These are phyloP conservation scores for Coemansia sp. DNA, from an alignment of 192 early-diverging fungal species.

Conservation along the genomic window DNA sequence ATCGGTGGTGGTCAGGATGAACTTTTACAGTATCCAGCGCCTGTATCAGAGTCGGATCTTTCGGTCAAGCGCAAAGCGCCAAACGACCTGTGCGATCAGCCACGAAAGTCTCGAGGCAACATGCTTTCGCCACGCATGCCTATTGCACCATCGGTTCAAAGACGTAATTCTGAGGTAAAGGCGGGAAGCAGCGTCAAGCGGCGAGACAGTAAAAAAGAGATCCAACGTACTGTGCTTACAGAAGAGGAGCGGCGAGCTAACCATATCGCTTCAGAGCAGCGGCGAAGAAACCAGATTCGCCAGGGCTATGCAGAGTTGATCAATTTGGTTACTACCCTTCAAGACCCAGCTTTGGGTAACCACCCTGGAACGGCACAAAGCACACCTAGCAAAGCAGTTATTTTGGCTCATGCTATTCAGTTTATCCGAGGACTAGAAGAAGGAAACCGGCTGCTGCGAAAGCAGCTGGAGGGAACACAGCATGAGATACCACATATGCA, in stretches of 20 bases:
- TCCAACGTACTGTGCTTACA: slow-evolving; percentile 64
- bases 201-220: slow-evolving; percentile 31
- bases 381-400: slow-evolving; percentile 80
- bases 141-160: not conserved
- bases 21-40: slow-evolving; percentile 13
- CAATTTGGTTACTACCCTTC: slow-evolving; percentile 76
- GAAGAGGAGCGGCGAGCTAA: slow-evolving; percentile 90
- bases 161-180: slow-evolving; percentile 1
- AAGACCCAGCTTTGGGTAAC: slow-evolving; percentile 49
- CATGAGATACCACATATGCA: slow-evolving; percentile 22
- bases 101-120: slow-evolving; percentile 34
- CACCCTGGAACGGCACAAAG: slow-evolving; percentile 60
- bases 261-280: slow-evolving; percentile 94
- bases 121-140: slow-evolving; percentile 12
- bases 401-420: slow-evolving; percentile 78
- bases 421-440: slow-evolving; percentile 59
- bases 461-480: slow-evolving; percentile 31
- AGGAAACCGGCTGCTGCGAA: slow-evolving; percentile 44
- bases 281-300: slow-evolving; percentile 86
- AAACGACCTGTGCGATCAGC: slow-evolving; percentile 35
- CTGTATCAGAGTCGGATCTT: slow-evolving; percentile 39
- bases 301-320: slow-evolving; percentile 86
- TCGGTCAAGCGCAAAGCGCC: slow-evolving; percentile 50
- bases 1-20: not conserved
- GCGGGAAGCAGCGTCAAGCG: slow-evolving; percentile 9